Base-by-base conservation (phyloP, 1,284 basidiomycete species). In the Marasmius tenuissimus region DNA sequence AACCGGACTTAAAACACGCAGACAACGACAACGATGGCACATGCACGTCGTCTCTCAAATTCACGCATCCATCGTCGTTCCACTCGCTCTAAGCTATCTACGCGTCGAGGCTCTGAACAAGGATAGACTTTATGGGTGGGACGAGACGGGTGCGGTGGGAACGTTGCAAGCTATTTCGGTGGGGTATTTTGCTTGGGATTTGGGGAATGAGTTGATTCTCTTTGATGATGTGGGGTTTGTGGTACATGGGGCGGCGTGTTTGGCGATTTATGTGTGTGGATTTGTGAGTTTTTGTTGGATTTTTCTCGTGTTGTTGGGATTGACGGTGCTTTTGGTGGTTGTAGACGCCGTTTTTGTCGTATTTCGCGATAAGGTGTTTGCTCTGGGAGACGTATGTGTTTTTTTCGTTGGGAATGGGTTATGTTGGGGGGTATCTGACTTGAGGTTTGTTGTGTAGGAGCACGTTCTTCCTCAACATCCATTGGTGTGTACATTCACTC, bases 391-490 rank as follows among this genome's bases (percentile, higher is more conserved):
- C 84, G 83, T 89, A 72, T 61, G 84, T 77, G 58, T 60, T 49
- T 57, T 34, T 22, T 35, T 51, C 51, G 2, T 53, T 11, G 18
- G 22, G 18, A 20, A 27, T 47, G n/a, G 11, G 34, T 34, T 34
- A 58, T 53, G 38, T 59, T 51, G 27, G 50, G 9, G 35, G 27
- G 9, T 27, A 34, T 40, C 42, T 9, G n/a, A 12, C 47, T 65
- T 47, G 3, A 33, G 64, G 60, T 66, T 42, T 67, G 39, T 18
- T 53, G 56, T 20, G n/a, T 62, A 87, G 86, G 73, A 89, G 87
- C 79, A 93, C 91, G 0, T 81, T 91, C 60, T 92, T 93, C 73
- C 76, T 93, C 62, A 89, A 93, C 69, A 83, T 88, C 62, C 89
- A 92, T 65, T 91, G 89, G 89, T 89, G 27, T 27, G 27, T 27